Base-by-base conservation (phyloP, 192 early-diverging fungal genomes). In the Chytriomyces sp. region DNA sequence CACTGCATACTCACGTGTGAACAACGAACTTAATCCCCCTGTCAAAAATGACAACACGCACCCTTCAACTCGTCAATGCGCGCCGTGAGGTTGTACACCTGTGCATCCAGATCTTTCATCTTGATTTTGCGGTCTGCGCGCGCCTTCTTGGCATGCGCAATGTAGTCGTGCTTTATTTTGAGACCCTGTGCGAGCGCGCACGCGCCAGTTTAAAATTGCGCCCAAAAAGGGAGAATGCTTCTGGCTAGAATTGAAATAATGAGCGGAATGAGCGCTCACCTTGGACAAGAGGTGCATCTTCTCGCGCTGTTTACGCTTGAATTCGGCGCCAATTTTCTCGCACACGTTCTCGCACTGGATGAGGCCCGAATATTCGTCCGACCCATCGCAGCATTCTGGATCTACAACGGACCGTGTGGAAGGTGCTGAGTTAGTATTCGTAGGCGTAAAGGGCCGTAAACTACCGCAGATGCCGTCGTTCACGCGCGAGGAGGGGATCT, bases 391-490 rank as follows among this genome's bases (percentile, higher is more conserved):
- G 79, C 97, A 99, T 53, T 93, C 89, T 10, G 86, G 85, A 71
- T 96, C 85, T 84, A 36, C 12, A 37, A 22, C 7, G 25, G 12
- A 56, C 55, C 6, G 8, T n/a, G 6, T 12, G 5, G 6, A 56
- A 56, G 25, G 7, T 7, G 19, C 55, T 7, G 12, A 5, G 33
- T 33, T 22, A 36, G 3, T n/a, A 7, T 12, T 39, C 19, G 52
- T 30, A 4, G 14, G 38, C 54, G 33, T 10, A 14, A 59, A 14
- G 26, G 31, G 14, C 38, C 25, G 41, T 49, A 53, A 3, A 32
- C 5, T 74, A 89, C 86, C 97, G 75, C 97, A 99, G 14, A 97
- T 84, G 19, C 96, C 95, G 80, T 99, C 96, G 76, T 98, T 96
- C 33, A 99, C 94, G 17, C 86, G 85, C 7, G 81, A 86, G 0